Conservation (phyloP, 1,284 basidiomycete species). For the Naganishia sp. region DNA sequence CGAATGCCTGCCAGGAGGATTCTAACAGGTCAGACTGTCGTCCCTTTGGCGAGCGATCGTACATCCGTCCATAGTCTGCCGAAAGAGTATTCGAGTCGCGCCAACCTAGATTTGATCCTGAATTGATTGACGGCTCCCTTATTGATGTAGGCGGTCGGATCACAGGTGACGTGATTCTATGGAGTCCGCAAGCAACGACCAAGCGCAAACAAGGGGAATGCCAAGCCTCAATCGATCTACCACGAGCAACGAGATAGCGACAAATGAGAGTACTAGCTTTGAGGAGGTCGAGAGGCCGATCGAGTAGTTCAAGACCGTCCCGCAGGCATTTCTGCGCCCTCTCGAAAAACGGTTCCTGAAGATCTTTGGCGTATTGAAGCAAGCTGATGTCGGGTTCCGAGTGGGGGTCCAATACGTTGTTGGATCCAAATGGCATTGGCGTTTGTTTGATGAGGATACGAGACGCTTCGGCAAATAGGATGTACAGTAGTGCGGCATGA, state of each 20-base stretch:
- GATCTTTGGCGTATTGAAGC: not conserved
- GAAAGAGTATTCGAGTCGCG: too few species aligned
- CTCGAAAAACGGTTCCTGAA: constrained; percentile 35
- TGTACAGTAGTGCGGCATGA: constrained; percentile 45
- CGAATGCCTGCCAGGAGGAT: not conserved
- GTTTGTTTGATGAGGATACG: constrained; percentile 35
- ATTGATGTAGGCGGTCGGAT: not conserved
- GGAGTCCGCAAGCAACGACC: constrained; percentile 43
- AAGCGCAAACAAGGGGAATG: constrained; percentile 41
- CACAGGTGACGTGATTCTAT: constrained; percentile 39
- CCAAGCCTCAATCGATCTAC: constrained; percentile 46
- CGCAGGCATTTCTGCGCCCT: constrained; percentile 41
- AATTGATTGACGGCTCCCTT: not conserved
- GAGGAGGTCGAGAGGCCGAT: constrained; percentile 42
- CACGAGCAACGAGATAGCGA: constrained; percentile 38
- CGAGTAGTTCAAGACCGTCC: constrained; percentile 40
- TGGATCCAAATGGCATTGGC: constrained; percentile 32
- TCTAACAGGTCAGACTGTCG: too few species aligned
- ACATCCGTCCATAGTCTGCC: too few species aligned
- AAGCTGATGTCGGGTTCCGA: constrained; percentile 31
- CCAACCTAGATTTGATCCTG: too few species aligned
- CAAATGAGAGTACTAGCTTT: constrained; percentile 43
- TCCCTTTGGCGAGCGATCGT: too few species aligned
- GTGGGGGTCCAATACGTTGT: constrained; percentile 34
- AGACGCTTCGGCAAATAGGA: constrained; percentile 44